Evolutionary conservation across 2,329 filamentous ascomycete species (phyloP).

Genomic region (Exophiala sp.): DNA sequence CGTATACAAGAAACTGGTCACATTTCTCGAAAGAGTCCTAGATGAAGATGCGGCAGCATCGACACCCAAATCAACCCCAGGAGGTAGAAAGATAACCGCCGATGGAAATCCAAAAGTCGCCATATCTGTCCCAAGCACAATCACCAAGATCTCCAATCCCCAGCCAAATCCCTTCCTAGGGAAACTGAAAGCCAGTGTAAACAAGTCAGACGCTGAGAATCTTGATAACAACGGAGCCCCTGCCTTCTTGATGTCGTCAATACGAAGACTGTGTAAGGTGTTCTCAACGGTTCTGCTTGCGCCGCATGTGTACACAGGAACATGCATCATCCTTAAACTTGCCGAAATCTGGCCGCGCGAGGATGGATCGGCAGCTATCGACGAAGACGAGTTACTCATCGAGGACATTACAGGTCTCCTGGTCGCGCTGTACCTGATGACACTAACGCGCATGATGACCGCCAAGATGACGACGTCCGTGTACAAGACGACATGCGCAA

Average conservation of each 20-base stretch:
- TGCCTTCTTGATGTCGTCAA: slow-evolving; percentile 66
- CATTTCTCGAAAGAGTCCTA: slow-evolving; percentile 72
- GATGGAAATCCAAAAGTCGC: slow-evolving; percentile 23
- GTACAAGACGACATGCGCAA: slow-evolving; percentile 19
- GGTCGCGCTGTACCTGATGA: slow-evolving; percentile 45
- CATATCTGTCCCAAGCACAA: slow-evolving; percentile 28
- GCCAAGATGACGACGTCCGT: slow-evolving; percentile 25
- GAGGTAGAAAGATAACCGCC: slow-evolving; percentile 25
- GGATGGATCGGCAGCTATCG: slow-evolving; percentile 38
- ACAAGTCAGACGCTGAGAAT: slow-evolving; percentile 13
- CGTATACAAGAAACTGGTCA: slow-evolving; percentile 79
- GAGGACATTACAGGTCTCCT: slow-evolving; percentile 38
- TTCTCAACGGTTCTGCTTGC: slow-evolving; percentile 60
- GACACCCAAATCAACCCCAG: slow-evolving; percentile 34
- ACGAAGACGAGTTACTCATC: slow-evolving; percentile 42
- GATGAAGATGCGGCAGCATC: slow-evolving; percentile 37
- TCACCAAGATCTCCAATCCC: slow-evolving; percentile 35
- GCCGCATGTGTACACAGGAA: slow-evolving; percentile 70
- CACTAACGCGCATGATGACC: slow-evolving; percentile 35
- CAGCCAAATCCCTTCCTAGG: slow-evolving; percentile 16
- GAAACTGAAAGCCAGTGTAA: slow-evolving; percentile 11
- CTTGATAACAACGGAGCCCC: slow-evolving; percentile 42
- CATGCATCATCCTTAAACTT: slow-evolving; percentile 56
- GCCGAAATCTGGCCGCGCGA: slow-evolving; percentile 36
- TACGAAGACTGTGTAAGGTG: slow-evolving; percentile 62